These are phyloP conservation scores for Quaeritorhiza haematococci DNA, from an alignment of 371 early-diverging fungal genomes.

Conservation along the genomic window DNA sequence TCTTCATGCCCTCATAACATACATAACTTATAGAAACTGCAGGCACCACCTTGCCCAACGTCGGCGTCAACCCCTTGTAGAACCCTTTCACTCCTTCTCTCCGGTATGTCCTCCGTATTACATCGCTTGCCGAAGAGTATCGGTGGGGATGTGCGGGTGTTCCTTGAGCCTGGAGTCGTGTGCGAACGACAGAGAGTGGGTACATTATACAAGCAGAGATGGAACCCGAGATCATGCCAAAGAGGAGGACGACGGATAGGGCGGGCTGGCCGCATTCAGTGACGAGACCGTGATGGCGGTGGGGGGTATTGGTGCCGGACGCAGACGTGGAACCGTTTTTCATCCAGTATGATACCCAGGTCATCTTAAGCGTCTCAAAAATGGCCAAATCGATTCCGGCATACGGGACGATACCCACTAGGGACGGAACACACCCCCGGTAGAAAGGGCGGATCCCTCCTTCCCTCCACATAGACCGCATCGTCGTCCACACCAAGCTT, in stretches of 20 bases:
- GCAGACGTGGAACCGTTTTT: constrained; percentile 14
- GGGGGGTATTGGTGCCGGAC: background rate
- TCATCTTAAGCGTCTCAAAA: constrained; percentile 72
- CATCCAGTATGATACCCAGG: constrained; percentile 60
- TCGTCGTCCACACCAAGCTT: constrained; percentile 39
- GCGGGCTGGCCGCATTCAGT: constrained; percentile 31
- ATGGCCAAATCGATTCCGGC: constrained; percentile 72
- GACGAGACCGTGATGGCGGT: background rate
- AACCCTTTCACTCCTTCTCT: constrained; percentile 51
- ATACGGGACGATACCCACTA: constrained; percentile 78
- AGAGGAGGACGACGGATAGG: constrained; percentile 56
- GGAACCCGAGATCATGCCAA: constrained; percentile 71
- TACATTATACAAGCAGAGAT: constrained; percentile 73
- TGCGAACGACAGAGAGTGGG: constrained; percentile 71
- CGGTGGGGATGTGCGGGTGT: constrained; percentile 77
- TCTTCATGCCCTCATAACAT: constrained; percentile 27
- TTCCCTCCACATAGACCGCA: constrained; percentile 52
- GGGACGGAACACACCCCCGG: constrained; percentile 62
- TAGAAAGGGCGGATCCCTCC: constrained; percentile 66
- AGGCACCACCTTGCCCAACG: constrained; percentile 65
- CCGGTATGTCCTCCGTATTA: constrained; percentile 57
- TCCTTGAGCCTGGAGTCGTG: constrained; percentile 80
- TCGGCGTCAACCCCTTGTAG: constrained; percentile 68
- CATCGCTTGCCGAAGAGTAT: constrained; percentile 67
- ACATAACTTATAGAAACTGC: constrained; percentile 30